These are phyloP conservation scores for Phallus indusiatus DNA, from an alignment of 768 basidiomycete genomes.

Conservation along the genomic window DNA sequence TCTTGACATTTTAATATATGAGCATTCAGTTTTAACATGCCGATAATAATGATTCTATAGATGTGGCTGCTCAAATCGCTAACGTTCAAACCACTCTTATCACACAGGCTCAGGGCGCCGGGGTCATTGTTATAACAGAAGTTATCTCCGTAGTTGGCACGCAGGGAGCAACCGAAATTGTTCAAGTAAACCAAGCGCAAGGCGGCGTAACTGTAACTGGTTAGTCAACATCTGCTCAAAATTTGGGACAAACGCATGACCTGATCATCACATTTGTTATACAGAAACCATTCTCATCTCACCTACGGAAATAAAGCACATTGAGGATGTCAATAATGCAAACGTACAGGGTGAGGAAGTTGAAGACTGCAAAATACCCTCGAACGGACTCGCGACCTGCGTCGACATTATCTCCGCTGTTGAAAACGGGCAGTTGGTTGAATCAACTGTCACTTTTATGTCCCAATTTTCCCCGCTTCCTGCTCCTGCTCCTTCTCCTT, in stretches of 20 bases:
- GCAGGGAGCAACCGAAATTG: not conserved
- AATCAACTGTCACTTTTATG: not conserved
- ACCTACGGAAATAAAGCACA: no score
- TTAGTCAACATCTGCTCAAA: not conserved
- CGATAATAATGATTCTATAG: not conserved
- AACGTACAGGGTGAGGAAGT: no score
- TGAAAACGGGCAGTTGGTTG: not conserved
- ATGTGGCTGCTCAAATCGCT: not conserved
- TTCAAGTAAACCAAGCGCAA: not conserved
- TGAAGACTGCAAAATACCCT: no score
- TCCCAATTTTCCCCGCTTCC: not conserved
- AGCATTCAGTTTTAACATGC: not conserved
- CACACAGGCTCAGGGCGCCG: not conserved
- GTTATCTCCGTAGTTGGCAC: not conserved
- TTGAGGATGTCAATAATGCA: no score
- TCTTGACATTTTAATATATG: not conserved
- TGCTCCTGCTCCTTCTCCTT: not conserved
- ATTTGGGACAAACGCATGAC: not conserved
- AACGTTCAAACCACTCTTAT: not conserved
- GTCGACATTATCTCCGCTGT: no score
- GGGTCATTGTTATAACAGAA: not conserved
- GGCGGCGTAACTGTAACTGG: not conserved
- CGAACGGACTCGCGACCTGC: no score
- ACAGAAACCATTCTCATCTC: not conserved
- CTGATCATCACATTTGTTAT: not conserved